phyloP scores from a whole-genome alignment of 169 alveolate species.

The Plasmodium fragile region DNA sequence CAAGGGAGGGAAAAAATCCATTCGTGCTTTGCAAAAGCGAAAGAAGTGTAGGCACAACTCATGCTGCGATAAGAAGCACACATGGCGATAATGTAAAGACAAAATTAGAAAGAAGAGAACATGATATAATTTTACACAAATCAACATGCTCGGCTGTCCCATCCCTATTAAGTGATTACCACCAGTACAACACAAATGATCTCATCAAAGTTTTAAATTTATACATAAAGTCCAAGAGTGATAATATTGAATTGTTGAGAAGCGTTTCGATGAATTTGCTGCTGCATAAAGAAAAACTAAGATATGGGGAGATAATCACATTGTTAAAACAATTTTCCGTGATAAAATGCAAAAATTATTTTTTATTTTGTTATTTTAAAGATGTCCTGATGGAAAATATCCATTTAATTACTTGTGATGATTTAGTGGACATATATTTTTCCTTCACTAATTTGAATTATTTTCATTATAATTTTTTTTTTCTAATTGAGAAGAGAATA shows the following conservation, averaged over 20 bases:
- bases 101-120: not conserved
- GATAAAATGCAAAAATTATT: slow-evolving; percentile 76
- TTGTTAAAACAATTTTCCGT: slow-evolving; percentile 68
- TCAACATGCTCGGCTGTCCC: not conserved
- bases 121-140: slow-evolving; percentile 42
- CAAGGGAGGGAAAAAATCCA: not conserved
- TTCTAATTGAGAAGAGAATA: slow-evolving; percentile 67
- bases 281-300: slow-evolving; percentile 67
- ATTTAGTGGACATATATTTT: slow-evolving; percentile 60
- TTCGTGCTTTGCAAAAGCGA: not conserved
- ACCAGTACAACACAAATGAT: slow-evolving; percentile 45
- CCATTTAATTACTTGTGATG: slow-evolving; percentile 48
- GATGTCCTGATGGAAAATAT: slow-evolving; percentile 51
- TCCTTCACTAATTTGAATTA: slow-evolving; percentile 66
- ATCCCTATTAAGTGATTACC: slow-evolving; percentile 3
- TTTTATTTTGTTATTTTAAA: slow-evolving; percentile 69
- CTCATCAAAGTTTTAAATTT: slow-evolving; percentile 38
- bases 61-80: slow-evolving; percentile 4
- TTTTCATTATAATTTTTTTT: slow-evolving; percentile 75
- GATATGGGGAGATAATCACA: slow-evolving; percentile 42
- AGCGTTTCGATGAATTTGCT: slow-evolving; percentile 48
- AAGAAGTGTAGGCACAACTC: not conserved
- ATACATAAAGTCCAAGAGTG: slow-evolving; percentile 56
- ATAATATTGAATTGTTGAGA: slow-evolving; percentile 43
- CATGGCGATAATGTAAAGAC: not conserved